phyloP scores from a whole-genome alignment of 495 filamentous ascomycete species.

The Penicillium riverlandense region DNA sequence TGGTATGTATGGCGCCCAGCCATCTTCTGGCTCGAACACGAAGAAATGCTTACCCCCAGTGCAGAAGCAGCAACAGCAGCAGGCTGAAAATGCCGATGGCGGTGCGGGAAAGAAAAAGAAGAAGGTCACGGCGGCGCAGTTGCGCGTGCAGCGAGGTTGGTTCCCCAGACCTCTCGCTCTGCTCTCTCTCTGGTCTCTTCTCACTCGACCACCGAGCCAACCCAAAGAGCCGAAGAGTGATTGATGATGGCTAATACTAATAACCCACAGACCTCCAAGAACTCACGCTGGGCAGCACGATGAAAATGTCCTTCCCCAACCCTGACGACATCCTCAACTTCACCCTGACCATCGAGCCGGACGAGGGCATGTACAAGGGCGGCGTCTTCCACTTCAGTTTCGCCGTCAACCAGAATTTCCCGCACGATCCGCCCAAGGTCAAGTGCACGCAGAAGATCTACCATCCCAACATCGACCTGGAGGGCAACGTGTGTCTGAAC shows the following conservation, averaged over 20 bases:
- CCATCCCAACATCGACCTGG: constrained; percentile 96
- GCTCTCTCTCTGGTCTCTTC: neutral
- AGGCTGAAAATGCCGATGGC: constrained; percentile 82
- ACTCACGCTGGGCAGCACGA: constrained; percentile 80
- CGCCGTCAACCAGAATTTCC: constrained; percentile 88
- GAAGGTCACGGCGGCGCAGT: constrained; percentile 93
- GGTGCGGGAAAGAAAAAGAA: constrained; percentile 80
- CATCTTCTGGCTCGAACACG: neutral
- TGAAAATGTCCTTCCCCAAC: constrained; percentile 89
- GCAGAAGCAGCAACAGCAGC: constrained; percentile 85
- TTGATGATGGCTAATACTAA: neutral
- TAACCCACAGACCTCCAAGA: constrained; percentile 74
- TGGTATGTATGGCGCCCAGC: constrained; percentile 51
- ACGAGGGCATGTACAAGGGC: constrained; percentile 96
- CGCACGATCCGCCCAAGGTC: constrained; percentile 96
- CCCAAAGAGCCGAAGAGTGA: too few species aligned
- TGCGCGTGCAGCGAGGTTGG: constrained; percentile 92
- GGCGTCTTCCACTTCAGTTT: constrained; percentile 88
- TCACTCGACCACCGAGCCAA: too few species aligned
- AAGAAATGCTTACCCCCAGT: neutral
- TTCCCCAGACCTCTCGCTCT: neutral
- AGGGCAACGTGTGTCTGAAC: constrained; percentile 96
- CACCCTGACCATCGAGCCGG: constrained; percentile 84
- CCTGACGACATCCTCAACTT: constrained; percentile 97
- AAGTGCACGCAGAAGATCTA: constrained; percentile 98